Evolutionary conservation across 768 basidiomycete genomes (phyloP).

Genomic region (Gelatoporia subvermispora): DNA sequence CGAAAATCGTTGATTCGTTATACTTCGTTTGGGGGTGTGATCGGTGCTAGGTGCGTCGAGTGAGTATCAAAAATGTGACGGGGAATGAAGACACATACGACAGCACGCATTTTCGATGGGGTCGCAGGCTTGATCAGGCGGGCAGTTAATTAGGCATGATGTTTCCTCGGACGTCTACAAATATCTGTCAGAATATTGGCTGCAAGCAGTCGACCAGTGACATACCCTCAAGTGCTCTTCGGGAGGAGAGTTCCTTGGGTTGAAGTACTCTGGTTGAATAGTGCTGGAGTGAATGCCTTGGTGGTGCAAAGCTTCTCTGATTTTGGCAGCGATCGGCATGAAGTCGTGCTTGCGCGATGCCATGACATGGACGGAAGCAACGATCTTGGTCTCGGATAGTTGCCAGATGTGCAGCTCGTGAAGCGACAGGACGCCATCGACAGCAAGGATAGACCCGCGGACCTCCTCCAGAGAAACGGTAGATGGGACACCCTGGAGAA

Average conservation of each 20-base stretch:
- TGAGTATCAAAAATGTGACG: slow-evolving; percentile 4
- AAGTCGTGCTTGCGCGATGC: slow-evolving; percentile 80
- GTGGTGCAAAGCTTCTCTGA: slow-evolving; percentile 79
- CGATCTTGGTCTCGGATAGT: slow-evolving; percentile 89
- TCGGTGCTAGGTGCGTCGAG: slow-evolving; percentile 21
- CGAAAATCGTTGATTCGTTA: too few species aligned
- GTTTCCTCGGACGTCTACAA: slow-evolving; percentile 45
- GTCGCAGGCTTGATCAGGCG: slow-evolving; percentile 61
- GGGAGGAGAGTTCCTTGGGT: slow-evolving; percentile 31
- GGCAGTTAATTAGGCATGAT: slow-evolving; percentile 70
- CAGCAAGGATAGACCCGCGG: slow-evolving; percentile 69
- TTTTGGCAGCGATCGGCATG: slow-evolving; percentile 83
- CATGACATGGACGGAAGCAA: slow-evolving; percentile 94
- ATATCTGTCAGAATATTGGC: not conserved
- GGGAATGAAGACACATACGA: slow-evolving; percentile 50
- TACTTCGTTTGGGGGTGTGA: slow-evolving; percentile 43
- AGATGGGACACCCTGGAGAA: slow-evolving; percentile 90
- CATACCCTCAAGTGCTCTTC: slow-evolving; percentile 49
- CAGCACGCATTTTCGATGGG: slow-evolving; percentile 73
- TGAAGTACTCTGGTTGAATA: slow-evolving; percentile 84
- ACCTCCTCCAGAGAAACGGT: slow-evolving; percentile 89
- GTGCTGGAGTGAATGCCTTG: slow-evolving; percentile 94
- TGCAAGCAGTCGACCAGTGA: not conserved
- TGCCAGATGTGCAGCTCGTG: slow-evolving; percentile 99
- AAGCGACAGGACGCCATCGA: slow-evolving; percentile 82